phyloP scores from a whole-genome alignment of 345 rosid species.

The Punica granatum region DNA sequence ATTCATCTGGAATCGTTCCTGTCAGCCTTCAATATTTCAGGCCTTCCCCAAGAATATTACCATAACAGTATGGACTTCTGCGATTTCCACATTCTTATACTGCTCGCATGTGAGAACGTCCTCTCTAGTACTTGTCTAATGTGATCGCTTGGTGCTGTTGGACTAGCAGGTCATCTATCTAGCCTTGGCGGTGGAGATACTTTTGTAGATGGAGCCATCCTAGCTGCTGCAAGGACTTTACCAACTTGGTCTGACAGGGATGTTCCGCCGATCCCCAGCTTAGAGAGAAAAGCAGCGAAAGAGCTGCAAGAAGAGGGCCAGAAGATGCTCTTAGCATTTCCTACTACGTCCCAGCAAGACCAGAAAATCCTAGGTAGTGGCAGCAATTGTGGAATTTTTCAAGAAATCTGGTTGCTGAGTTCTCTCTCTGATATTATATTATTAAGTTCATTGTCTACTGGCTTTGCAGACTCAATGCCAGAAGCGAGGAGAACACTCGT shows the following conservation, averaged over 20 bases:
- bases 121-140: background rate
- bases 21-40: slow-evolving; percentile 71
- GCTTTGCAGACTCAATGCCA: slow-evolving; percentile 43
- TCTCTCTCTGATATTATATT: background rate
- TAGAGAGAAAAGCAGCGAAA: slow-evolving; percentile 70
- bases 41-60: slow-evolving; percentile 80
- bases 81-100: background rate
- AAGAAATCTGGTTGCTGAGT: slow-evolving; percentile 1
- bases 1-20: slow-evolving; percentile 83
- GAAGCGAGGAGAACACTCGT: slow-evolving; percentile 52
- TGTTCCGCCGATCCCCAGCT: slow-evolving; percentile 68
- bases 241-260: slow-evolving; percentile 90
- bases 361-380: slow-evolving; percentile 54
- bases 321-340: slow-evolving; percentile 56
- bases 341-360: slow-evolving; percentile 68
- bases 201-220: slow-evolving; percentile 79
- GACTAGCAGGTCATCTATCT: slow-evolving; percentile 39
- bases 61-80: slow-evolving; percentile 45
- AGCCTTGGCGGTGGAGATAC: slow-evolving; percentile 32
- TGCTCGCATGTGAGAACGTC: background rate
- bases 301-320: slow-evolving; percentile 78
- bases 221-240: slow-evolving; percentile 84
- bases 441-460: background rate
- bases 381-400: background rate
- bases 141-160: slow-evolving; percentile 4